These are phyloP conservation scores for Aspergillus saccharolyticus DNA, from an alignment of 495 filamentous ascomycete species.

Conservation along the genomic window DNA sequence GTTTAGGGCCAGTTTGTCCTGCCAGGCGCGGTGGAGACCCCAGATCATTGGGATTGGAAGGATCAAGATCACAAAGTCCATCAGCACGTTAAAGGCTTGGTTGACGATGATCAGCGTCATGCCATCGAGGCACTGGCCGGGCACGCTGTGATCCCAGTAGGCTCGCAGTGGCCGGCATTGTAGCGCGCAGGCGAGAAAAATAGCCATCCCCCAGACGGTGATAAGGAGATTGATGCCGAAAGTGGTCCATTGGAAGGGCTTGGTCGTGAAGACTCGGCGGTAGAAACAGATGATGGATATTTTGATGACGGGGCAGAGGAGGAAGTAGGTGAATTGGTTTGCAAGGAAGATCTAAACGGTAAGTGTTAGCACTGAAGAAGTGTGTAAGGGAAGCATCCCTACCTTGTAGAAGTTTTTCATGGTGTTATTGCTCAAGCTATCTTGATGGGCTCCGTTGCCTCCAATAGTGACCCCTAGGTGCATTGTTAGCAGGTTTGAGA, in stretches of 20 bases:
- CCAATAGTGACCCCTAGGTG: slow-evolving; percentile 33
- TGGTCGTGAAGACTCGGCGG: slow-evolving; percentile 40
- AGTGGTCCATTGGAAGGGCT: slow-evolving; percentile 29
- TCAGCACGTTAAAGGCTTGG: slow-evolving; percentile 40
- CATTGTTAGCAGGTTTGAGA: slow-evolving; percentile 7
- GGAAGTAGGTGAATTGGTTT: slow-evolving; percentile 43
- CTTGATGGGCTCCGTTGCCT: slow-evolving; percentile 30
- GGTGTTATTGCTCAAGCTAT: slow-evolving; percentile 19
- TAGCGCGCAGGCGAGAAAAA: slow-evolving; percentile 36
- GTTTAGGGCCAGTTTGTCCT: slow-evolving; percentile 45
- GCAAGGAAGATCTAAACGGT: slow-evolving; percentile 38
- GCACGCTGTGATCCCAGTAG: slow-evolving; percentile 38
- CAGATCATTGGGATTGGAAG: slow-evolving; percentile 43
- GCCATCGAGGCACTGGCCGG: slow-evolving; percentile 33
- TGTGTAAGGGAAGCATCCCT: not conserved
- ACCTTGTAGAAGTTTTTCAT: slow-evolving; percentile 37
- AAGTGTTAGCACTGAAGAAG: slow-evolving; percentile 4
- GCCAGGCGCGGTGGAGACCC: slow-evolving; percentile 36
- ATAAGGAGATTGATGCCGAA: slow-evolving; percentile 32
- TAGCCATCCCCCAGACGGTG: slow-evolving; percentile 29
- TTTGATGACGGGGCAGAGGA: slow-evolving; percentile 38
- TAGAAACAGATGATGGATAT: slow-evolving; percentile 46
- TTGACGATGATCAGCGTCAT: slow-evolving; percentile 39
- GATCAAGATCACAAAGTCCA: slow-evolving; percentile 40
- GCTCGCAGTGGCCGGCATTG: slow-evolving; percentile 39